phyloP scores from a whole-genome alignment of 192 early-diverging fungal genomes.

The Gonapodya prolifera region DNA sequence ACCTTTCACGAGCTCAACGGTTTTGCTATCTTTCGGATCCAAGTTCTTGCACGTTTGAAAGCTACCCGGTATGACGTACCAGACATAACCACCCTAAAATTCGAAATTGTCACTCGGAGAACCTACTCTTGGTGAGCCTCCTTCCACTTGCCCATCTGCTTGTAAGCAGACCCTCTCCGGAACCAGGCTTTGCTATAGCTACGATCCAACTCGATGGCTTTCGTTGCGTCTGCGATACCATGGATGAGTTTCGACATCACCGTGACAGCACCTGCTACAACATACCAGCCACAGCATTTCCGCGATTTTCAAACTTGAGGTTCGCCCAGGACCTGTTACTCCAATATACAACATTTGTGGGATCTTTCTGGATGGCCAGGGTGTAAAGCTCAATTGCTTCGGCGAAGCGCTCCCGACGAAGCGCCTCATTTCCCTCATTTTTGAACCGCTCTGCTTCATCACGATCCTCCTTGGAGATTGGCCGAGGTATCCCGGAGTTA shows the following conservation, averaged over 20 bases:
- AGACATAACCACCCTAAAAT: not conserved
- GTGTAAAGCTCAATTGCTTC: slow-evolving; percentile 1
- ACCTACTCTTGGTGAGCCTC: not conserved
- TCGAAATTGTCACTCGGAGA: not conserved
- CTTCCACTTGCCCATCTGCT: not conserved
- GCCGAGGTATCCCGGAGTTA: not conserved
- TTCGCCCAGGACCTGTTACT: not conserved
- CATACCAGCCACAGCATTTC: not conserved
- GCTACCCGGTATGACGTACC: not conserved
- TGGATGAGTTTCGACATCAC: not conserved
- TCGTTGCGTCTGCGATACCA: not conserved
- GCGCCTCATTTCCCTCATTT: slow-evolving; percentile 3
- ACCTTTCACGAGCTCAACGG: not conserved
- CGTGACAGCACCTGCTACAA: not conserved
- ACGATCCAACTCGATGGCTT: not conserved
- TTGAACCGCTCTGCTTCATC: not conserved
- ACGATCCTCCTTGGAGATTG: not conserved
- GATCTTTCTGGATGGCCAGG: not conserved
- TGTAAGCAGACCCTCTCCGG: not conserved
- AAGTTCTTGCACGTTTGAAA: not conserved
- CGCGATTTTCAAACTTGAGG: not conserved
- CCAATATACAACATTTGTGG: not conserved
- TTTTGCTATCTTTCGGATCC: not conserved
- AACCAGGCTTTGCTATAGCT: not conserved
- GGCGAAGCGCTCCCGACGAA: not conserved